Evolutionary conservation across 1,139 yeast genomes (phyloP).

Genomic region (Saccharomycopsis hybrid): DNA sequence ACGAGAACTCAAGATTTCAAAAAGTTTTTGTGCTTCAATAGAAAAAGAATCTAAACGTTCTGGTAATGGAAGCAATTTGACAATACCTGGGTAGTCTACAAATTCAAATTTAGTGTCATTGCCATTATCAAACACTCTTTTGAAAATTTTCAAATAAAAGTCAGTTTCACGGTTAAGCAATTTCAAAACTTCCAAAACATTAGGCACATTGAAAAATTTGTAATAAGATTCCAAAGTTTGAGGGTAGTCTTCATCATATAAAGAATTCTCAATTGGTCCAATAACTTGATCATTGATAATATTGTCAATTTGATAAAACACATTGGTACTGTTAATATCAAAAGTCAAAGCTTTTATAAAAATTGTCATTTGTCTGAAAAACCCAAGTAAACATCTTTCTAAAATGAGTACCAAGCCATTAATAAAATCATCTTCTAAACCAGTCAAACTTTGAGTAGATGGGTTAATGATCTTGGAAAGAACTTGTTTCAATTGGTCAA

Average conservation of each 20-base stretch:
- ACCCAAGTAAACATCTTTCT: slow-evolving; percentile 33
- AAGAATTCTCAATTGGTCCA: slow-evolving; percentile 9
- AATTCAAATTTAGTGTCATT: slow-evolving; percentile 8
- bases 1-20: neutral
- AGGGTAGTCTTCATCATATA: neutral
- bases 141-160: slow-evolving; percentile 3
- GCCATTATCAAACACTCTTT: neutral
- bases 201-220: slow-evolving; percentile 9
- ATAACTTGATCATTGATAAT: slow-evolving; percentile 8
- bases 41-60: slow-evolving; percentile 63
- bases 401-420: slow-evolving; percentile 24
- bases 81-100: slow-evolving; percentile 52
- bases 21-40: slow-evolving; percentile 34
- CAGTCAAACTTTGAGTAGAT: slow-evolving; percentile 11
- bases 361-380: slow-evolving; percentile 31
- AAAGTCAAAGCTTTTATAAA: slow-evolving; percentile 17
- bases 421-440: slow-evolving; percentile 11
- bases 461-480: slow-evolving; percentile 7
- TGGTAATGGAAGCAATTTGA: slow-evolving; percentile 59
- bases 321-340: slow-evolving; percentile 5
- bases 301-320: slow-evolving; percentile 4
- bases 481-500: slow-evolving; percentile 6
- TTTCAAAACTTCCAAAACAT: slow-evolving; percentile 2
- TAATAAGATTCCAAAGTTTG: slow-evolving; percentile 12
- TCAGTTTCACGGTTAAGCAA: neutral